Conservation (phyloP, 1,284 basidiomycete genomes). For the Ceratobasidium sp. region DNA sequence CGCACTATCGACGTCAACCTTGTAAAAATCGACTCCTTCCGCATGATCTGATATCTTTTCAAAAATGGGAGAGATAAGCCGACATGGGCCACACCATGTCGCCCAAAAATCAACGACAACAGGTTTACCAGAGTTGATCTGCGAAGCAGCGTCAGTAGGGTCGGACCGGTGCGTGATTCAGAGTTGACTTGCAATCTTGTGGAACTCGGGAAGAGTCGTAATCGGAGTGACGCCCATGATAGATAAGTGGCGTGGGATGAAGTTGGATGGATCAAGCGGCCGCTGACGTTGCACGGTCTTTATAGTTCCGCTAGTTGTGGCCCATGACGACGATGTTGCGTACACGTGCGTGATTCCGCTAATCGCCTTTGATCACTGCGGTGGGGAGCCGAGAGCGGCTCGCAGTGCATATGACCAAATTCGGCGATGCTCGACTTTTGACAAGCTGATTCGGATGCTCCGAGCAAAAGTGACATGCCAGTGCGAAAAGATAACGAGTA, state of each 20-base stretch:
- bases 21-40: conserved; percentile 16
- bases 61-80: conserved; percentile 16
- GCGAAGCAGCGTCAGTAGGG: neutral
- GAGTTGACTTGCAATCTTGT: neutral
- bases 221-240: conserved; percentile 15
- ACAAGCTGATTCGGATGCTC: too few relatives aligned
- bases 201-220: neutral
- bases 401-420: too few relatives aligned
- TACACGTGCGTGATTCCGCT: too few relatives aligned
- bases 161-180: neutral
- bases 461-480: too few relatives aligned
- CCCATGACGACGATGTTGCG: neutral
- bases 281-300: neutral
- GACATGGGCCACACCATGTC: conserved; percentile 35
- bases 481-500: too few relatives aligned
- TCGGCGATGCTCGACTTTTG: too few relatives aligned
- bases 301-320: neutral
- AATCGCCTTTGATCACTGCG: too few relatives aligned
- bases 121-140: conserved; percentile 30
- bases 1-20: conserved; percentile 13
- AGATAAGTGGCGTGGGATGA: neutral
- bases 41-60: neutral
- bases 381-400: too few relatives aligned
- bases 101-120: conserved; percentile 35
- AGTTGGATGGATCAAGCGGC: neutral